Conservation (phyloP, 2,329 filamentous ascomycete species). For the Colletotrichum sp. region DNA sequence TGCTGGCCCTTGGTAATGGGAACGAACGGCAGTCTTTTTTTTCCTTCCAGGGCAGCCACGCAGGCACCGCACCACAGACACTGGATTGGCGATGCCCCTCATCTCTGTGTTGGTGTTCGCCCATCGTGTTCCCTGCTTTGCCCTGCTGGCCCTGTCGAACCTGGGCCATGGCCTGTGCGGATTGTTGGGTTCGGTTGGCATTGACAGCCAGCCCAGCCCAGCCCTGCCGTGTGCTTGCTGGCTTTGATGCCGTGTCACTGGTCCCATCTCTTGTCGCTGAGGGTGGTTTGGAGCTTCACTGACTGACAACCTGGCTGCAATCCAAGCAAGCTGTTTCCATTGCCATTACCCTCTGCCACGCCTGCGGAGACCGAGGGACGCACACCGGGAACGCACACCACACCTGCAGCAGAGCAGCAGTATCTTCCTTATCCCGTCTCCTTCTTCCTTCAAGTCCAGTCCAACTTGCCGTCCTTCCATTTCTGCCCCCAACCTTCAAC, state of each 20-base stretch:
- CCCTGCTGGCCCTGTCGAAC: background rate
- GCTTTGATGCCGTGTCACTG: slow-evolving; percentile 6
- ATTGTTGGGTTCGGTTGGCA: background rate
- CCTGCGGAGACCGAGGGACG: slow-evolving; percentile 14
- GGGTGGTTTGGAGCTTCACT: background rate
- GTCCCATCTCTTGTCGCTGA: background rate
- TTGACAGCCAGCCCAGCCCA: background rate
- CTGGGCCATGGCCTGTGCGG: background rate
- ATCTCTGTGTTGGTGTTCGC: background rate
- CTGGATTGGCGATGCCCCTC: background rate
- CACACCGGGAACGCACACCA: background rate
- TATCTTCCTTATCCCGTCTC: background rate
- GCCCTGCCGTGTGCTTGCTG: background rate
- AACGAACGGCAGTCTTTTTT: background rate
- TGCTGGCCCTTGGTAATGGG: background rate
- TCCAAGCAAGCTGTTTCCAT: slow-evolving; percentile 4
- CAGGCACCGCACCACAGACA: background rate
- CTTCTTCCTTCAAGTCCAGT: background rate
- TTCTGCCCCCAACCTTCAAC: background rate
- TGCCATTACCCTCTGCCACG: background rate
- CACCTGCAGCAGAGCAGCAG: background rate
- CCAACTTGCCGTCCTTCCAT: background rate
- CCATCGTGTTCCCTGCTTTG: background rate
- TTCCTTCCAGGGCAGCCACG: background rate
- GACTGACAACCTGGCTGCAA: background rate